Percentiles rank a stretch among this genome's conserved stretches.
phyloP scores from a whole-genome alignment of 2,329 filamentous ascomycete genomes.

The Pyrenophora tritici-repentis region DNA sequence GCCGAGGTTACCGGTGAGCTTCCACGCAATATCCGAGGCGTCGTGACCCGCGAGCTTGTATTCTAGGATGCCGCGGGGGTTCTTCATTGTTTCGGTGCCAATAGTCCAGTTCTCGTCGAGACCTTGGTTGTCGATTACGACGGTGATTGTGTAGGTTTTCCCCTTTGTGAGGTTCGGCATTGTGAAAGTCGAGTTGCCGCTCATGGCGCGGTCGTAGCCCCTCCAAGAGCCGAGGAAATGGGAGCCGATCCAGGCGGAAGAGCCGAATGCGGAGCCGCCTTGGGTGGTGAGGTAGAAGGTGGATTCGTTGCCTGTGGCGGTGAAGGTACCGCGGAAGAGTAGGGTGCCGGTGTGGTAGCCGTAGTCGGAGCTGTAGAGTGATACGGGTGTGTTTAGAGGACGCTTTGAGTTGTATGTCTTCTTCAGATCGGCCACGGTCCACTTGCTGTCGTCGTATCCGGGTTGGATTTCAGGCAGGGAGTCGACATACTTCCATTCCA shows the following conservation, averaged over 20 bases:
- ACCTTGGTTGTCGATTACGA: constrained; percentile 75
- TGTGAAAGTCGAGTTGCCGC: constrained; percentile 61
- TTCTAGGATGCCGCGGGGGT: constrained; percentile 65
- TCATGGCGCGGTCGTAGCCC: constrained; percentile 57
- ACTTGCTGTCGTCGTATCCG: constrained; percentile 70
- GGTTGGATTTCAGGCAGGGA: constrained; percentile 70
- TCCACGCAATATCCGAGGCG: constrained; percentile 62
- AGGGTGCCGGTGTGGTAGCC: constrained; percentile 73
- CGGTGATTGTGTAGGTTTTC: constrained; percentile 65
- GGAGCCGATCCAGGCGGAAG: constrained; percentile 68
- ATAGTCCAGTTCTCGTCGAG: constrained; percentile 69
- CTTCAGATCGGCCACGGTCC: constrained; percentile 64
- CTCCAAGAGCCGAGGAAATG: constrained; percentile 68
- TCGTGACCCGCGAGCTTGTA: constrained; percentile 59
- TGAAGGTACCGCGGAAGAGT: constrained; percentile 72
- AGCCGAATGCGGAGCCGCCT: constrained; percentile 71
- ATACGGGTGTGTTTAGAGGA: constrained; percentile 64
- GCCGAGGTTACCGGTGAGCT: constrained; percentile 70
- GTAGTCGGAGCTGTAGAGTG: constrained; percentile 72
- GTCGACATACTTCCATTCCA: constrained; percentile 73
- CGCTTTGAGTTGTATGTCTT: constrained; percentile 65
- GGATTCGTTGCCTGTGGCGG: constrained; percentile 64
- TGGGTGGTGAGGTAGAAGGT: constrained; percentile 63
- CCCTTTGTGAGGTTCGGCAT: constrained; percentile 60
- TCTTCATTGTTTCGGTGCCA: constrained; percentile 60